Percentiles rank a stretch among this genome's conserved stretches.
Conservation (phyloP, 2,329 filamentous ascomycete species). For the Alternaria rosae region DNA sequence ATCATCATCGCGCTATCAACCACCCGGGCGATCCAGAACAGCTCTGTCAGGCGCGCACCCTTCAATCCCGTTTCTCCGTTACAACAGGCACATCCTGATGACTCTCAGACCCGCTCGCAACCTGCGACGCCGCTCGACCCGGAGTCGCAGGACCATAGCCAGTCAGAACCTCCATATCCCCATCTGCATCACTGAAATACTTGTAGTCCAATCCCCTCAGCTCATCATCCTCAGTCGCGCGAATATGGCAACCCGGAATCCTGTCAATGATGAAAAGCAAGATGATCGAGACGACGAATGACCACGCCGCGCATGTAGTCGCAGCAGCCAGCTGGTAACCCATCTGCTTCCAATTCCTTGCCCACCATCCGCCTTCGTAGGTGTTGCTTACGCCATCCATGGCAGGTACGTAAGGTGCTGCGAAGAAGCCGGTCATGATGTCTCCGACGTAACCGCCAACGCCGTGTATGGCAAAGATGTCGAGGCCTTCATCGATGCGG, state of each 20-base stretch:
- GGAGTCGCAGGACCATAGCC: slow-evolving; percentile 26
- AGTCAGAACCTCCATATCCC: slow-evolving; percentile 30
- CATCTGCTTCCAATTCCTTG: slow-evolving; percentile 63
- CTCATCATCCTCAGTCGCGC: slow-evolving; percentile 64
- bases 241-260: slow-evolving; percentile 65
- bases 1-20: not conserved
- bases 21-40: not conserved
- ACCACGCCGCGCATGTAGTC: slow-evolving; percentile 63
- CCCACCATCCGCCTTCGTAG: slow-evolving; percentile 60
- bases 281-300: slow-evolving; percentile 61
- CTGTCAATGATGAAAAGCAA: slow-evolving; percentile 65
- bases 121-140: slow-evolving; percentile 12
- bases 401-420: slow-evolving; percentile 57
- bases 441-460: slow-evolving; percentile 66
- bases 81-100: slow-evolving; percentile 30
- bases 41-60: slow-evolving; percentile 13
- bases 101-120: slow-evolving; percentile 23
- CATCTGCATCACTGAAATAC: slow-evolving; percentile 53
- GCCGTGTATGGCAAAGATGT: slow-evolving; percentile 68
- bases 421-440: slow-evolving; percentile 66
- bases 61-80: slow-evolving; percentile 30
- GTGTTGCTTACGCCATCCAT: slow-evolving; percentile 60
- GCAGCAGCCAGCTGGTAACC: slow-evolving; percentile 66
- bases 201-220: slow-evolving; percentile 62
- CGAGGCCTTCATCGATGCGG: slow-evolving; percentile 64